phyloP scores from a whole-genome alignment of 2,329 filamentous ascomycete genomes.

The Calonectria fujianensis region DNA sequence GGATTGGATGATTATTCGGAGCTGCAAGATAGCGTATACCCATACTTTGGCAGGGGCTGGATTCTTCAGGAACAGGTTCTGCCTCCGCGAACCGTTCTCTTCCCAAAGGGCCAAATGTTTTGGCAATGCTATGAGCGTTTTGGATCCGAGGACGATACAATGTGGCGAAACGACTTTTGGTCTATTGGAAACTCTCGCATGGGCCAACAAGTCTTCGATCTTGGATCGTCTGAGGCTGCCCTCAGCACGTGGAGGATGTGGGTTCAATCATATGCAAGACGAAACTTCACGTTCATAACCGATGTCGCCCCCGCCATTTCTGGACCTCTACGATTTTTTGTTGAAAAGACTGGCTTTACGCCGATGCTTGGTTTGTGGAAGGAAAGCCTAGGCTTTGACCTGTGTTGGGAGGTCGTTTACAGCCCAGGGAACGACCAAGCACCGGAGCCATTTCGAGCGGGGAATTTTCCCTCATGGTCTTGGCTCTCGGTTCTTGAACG shows the following conservation, averaged over 20 bases:
- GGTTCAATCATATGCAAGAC: background rate
- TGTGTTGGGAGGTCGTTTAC: background rate
- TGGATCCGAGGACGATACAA: background rate
- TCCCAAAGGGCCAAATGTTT: conserved; percentile 7
- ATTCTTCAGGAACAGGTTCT: background rate
- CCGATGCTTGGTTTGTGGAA: background rate
- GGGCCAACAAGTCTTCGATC: background rate
- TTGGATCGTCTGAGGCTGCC: background rate
- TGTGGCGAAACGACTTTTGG: background rate
- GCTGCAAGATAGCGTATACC: background rate
- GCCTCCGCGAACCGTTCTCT: background rate
- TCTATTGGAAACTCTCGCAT: background rate
- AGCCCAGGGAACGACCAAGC: background rate
- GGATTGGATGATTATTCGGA: background rate
- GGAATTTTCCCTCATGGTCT: background rate
- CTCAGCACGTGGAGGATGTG: background rate
- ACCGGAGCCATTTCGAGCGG: background rate
- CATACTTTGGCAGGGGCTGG: background rate
- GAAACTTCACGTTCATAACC: background rate
- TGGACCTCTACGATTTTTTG: background rate
- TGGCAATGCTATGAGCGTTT: background rate
- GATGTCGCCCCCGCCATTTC: background rate
- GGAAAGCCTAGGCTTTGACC: background rate
- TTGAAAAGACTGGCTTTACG: background rate
- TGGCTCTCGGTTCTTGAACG: background rate